Conservation (phyloP, 306 rosid species). For the Lagenaria siceraria region DNA sequence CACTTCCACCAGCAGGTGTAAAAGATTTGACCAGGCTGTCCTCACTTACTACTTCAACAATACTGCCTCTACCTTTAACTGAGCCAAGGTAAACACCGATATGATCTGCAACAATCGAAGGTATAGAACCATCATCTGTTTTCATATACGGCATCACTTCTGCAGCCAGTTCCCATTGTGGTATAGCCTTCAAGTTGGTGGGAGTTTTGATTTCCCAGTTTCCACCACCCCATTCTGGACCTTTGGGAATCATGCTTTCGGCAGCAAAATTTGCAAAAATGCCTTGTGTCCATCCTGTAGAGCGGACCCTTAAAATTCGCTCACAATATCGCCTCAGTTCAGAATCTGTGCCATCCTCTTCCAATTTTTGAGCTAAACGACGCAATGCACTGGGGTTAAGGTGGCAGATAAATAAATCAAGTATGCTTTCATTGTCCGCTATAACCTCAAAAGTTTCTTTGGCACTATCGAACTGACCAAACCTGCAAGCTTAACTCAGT, state of each 20-base stretch:
- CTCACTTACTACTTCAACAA: constrained; percentile 93
- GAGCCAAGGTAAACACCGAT: constrained; percentile 91
- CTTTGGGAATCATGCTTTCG: constrained; percentile 98
- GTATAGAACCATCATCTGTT: constrained; percentile 84
- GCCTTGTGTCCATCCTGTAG: constrained; percentile 98
- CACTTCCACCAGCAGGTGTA: constrained; percentile 29
- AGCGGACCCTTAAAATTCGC: constrained; percentile 84
- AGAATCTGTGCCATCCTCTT: constrained; percentile 89
- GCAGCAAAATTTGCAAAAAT: constrained; percentile 98
- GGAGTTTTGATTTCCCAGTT: constrained; percentile 99
- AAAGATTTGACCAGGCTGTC: constrained; percentile 69
- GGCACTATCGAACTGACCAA: constrained; percentile 95
- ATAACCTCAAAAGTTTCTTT: constrained; percentile 95
- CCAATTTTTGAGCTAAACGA: constrained; percentile 95
- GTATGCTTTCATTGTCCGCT: constrained; percentile 81
- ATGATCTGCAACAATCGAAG: constrained; percentile 81
- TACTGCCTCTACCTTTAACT: constrained; percentile 82
- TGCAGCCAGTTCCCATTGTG: constrained; percentile 96
- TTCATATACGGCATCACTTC: constrained; percentile 95
- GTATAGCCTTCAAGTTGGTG: constrained; percentile 70
- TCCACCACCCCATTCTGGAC: constrained; percentile 99
- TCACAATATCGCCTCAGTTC: constrained; percentile 95
- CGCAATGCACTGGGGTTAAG: constrained; percentile 99
- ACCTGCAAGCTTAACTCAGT: constrained; percentile 45
- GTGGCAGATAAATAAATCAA: constrained; percentile 93